Evolutionary conservation across 2,329 filamentous ascomycete genomes (phyloP), one percentile per base, ranked within the genome.

Genomic region (Sordariomycetes sp.): DNA sequence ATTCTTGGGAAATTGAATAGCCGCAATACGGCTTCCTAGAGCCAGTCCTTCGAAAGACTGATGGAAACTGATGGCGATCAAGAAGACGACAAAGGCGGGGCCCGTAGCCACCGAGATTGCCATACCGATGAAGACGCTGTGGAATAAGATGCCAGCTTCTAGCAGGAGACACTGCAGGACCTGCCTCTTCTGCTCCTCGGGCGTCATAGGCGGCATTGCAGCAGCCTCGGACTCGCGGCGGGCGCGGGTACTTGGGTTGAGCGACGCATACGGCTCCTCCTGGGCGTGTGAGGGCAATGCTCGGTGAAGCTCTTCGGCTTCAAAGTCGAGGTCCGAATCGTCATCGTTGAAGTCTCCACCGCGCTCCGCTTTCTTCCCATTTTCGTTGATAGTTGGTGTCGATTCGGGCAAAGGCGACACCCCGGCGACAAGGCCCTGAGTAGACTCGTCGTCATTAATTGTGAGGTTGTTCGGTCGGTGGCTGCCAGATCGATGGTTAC

Each of bases 31-130:
- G 28, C 83, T 83, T 6, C 86, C 86, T 5, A 94, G 72, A 0
- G 86, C 86, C 11, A 94, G 76, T 3, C 86, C 86, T 60, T 94
- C 86, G 43, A 94, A 94, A 1, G 83, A 86, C 60, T 94, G 83
- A 50, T 92, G 85, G 57, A 90, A 88, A 43, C 75, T 77, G 41
- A 92, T 87, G 32, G 85, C 85, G 20, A 88, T 68, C 0, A 92
- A 65, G 42, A 92, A 83, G 10, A 90, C 82, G 27, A 86, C 65
- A 50, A 92, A 92, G 2, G 82, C 76, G 0, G 83, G 80, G 0
- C 84, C 84, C 0, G 82, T 86, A 1, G 85, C 79, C 1, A 92
- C 85, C 1, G 82, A 86, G 20, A 92, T 69, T 4, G 85, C 83
- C 82, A 90, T 88, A 41, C 85, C 85, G 46, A 92, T 90, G 49